Percentiles rank a stretch among this genome's conserved stretches.
phyloP scores from a whole-genome alignment of 2,329 filamentous ascomycete species.

The Xylariaceae sp. region DNA sequence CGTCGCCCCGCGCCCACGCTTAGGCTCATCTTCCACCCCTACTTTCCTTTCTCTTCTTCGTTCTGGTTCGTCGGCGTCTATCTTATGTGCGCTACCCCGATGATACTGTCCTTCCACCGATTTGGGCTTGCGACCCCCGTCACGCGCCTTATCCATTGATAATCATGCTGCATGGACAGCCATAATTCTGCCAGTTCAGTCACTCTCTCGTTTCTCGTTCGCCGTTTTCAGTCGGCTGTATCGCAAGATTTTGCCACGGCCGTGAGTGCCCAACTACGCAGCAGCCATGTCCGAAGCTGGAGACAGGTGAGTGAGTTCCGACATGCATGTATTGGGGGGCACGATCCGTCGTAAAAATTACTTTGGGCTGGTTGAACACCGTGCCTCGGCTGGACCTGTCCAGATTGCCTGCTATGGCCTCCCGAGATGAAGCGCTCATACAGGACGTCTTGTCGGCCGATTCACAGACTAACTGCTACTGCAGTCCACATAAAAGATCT shows the following conservation, averaged over 20 bases:
- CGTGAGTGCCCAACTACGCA: constrained; percentile 5
- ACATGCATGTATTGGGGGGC: not conserved
- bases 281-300: constrained; percentile 37
- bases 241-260: not conserved
- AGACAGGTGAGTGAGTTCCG: constrained; percentile 33
- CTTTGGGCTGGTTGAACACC: constrained; percentile 2
- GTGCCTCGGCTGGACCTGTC: not conserved
- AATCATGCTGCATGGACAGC: constrained; percentile 1
- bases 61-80: not conserved
- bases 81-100: not conserved
- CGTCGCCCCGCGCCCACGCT: not conserved
- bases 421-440: not conserved
- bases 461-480: constrained; percentile 13
- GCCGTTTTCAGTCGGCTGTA: not conserved
- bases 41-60: not conserved
- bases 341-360: not conserved
- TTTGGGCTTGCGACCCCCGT: not conserved
- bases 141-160: not conserved
- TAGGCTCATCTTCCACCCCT: not conserved
- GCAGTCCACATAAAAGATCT: constrained; percentile 49
- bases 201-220: not conserved
- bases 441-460: not conserved
- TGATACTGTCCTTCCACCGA: not conserved
- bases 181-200: not conserved
- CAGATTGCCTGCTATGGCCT: not conserved